Evolutionary conservation across 2,329 filamentous ascomycete genomes (phyloP).

Genomic region (Atkinsonella hypoxylon): DNA sequence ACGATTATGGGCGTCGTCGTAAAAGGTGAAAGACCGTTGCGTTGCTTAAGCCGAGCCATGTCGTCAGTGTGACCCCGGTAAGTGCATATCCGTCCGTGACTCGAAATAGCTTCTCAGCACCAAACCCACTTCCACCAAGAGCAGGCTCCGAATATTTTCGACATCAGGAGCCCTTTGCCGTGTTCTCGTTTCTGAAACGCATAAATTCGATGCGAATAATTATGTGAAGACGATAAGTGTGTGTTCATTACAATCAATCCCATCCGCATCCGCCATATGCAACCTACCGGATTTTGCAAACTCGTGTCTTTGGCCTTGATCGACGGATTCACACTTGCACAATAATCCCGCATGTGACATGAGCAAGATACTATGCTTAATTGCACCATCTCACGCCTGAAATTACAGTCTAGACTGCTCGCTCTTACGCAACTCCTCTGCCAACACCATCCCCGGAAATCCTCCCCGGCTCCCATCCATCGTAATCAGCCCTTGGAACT

Average conservation of each 20-base stretch:
- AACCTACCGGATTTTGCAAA: too few species aligned
- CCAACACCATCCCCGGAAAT: conserved; percentile 31
- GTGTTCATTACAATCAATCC: too few species aligned
- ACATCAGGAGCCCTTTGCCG: too few species aligned
- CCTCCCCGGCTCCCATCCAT: conserved; percentile 43
- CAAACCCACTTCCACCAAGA: background rate
- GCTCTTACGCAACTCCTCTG: conserved; percentile 25
- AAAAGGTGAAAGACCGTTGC: background rate
- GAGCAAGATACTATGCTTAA: background rate
- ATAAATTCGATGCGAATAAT: too few species aligned
- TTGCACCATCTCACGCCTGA: background rate
- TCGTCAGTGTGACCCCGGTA: conserved; percentile 7
- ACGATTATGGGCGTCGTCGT: background rate
- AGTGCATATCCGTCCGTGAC: conserved; percentile 5
- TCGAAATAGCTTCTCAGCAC: background rate
- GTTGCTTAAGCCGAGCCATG: background rate
- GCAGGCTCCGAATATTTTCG: background rate
- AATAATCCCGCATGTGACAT: background rate
- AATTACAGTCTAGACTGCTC: background rate
- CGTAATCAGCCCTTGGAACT: conserved; percentile 30
- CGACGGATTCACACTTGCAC: too few species aligned
- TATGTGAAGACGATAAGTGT: too few species aligned
- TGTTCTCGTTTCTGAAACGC: too few species aligned
- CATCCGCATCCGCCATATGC: too few species aligned
- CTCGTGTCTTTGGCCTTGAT: too few species aligned